Percentiles rank a stretch among this genome's conserved stretches.
phyloP scores from a whole-genome alignment of 2,329 filamentous ascomycete genomes.

The Myriangium duriaei region DNA sequence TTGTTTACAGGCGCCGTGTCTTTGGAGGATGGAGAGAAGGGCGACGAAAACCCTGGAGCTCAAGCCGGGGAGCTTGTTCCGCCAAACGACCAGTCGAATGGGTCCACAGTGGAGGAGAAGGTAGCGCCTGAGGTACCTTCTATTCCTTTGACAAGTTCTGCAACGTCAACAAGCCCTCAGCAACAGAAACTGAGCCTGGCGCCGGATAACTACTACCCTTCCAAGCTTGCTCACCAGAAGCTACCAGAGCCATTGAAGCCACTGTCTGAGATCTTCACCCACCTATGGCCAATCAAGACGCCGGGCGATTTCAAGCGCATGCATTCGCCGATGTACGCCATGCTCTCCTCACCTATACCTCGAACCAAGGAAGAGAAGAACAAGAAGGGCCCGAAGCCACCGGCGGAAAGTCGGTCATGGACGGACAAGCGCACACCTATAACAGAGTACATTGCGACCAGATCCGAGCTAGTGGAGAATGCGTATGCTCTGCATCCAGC shows the following conservation, averaged over 20 bases:
- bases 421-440: conserved; percentile 69
- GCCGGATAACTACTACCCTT: conserved; percentile 39
- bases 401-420: conserved; percentile 53
- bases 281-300: conserved; percentile 79
- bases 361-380: conserved; percentile 57
- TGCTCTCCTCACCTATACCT: conserved; percentile 62
- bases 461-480: conserved; percentile 66
- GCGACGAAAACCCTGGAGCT: conserved; percentile 2
- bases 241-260: conserved; percentile 39
- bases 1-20: conserved; percentile 61
- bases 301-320: conserved; percentile 74
- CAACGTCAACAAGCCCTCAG: neutral
- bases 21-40: conserved; percentile 14
- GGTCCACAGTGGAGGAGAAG: neutral
- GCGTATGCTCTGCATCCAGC: conserved; percentile 78
- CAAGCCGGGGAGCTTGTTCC: conserved; percentile 1
- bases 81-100: conserved; percentile 2
- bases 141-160: neutral
- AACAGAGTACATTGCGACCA: conserved; percentile 60
- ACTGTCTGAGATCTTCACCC: conserved; percentile 70
- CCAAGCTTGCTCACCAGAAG: conserved; percentile 27
- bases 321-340: conserved; percentile 75
- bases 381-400: conserved; percentile 46
- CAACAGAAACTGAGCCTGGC: conserved; percentile 22
- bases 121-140: neutral